Base-by-base conservation (phyloP, 2,329 filamentous ascomycete species). In the Exserohilum turcica region DNA sequence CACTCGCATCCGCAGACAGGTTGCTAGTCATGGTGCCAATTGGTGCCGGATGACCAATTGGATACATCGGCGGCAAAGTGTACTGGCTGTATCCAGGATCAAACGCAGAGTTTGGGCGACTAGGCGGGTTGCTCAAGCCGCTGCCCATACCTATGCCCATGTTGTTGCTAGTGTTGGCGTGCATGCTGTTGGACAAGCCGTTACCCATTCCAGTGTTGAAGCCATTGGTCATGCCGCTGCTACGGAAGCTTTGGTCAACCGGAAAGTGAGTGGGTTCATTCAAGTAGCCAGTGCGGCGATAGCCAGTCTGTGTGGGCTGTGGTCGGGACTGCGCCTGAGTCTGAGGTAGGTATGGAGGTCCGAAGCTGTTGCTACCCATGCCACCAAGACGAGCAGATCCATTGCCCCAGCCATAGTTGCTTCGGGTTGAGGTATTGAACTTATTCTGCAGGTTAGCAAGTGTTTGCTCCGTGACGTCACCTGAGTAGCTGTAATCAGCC, bases 391-490 rank as follows among this genome's bases (percentile, higher is more conserved):
- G 70, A 15, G 50, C 46, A 15, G 56, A 29, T 39, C 71, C 64
- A 36, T 60, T 63, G 36, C 58, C 52, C 72, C 71, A 74, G 40
- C 59, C 54, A 46, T 76, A 70, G 43, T 74, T 75, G 18, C 74
- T 67, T 44, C 78, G 79, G 48, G 68, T 69, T 5, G 73, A 67
- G 38, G 79, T 76, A 59, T 83, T 81, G 67, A 83, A 82, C 48
- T 70, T 78, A 66, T 74, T 79, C 62, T 82, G 80, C 18, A 82
- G 64, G 59, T 77, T 77, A 39, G 74, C 76, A 44, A 82, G 77
- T 8, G 79, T 80, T 52, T 80, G 80, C 58, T 82, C 79, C 6
- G 75, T 78, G 21, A 82, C 72, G 42, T 83, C 80, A 50, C 66
- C 71, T 15, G 61, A 50, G 46, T 68, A 77, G 35, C 71, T 74